Evolutionary conservation across 306 rosid genomes (phyloP).

Genomic region (Sechiopsis laciniata): DNA sequence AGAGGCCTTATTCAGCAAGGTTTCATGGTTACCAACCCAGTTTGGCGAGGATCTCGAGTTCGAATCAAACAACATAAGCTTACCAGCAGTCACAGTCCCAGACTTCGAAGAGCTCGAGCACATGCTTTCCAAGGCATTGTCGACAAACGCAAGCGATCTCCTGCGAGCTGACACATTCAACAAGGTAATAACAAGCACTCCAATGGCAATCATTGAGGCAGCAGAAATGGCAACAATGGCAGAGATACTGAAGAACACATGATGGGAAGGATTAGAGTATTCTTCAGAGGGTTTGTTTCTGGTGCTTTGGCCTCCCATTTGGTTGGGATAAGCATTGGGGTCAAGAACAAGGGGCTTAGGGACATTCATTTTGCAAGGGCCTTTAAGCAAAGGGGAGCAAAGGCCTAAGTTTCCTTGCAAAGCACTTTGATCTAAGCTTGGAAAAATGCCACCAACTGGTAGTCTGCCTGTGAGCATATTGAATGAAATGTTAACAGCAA

Average conservation of each 20-base stretch:
- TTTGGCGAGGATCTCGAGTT: slow-evolving; percentile 29
- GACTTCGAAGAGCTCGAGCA: slow-evolving; percentile 78
- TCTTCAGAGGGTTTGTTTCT: slow-evolving; percentile 3
- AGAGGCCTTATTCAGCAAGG: slow-evolving; percentile 65
- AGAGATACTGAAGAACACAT: slow-evolving; percentile 69
- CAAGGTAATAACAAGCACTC: slow-evolving; percentile 63
- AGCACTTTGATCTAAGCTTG: slow-evolving; percentile 70
- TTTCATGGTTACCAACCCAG: slow-evolving; percentile 44
- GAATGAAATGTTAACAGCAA: slow-evolving; percentile 71
- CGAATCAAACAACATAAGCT: slow-evolving; percentile 62
- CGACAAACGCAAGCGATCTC: slow-evolving; percentile 53
- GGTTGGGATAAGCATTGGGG: slow-evolving; percentile 57
- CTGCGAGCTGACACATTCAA: slow-evolving; percentile 65
- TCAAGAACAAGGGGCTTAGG: slow-evolving; percentile 89
- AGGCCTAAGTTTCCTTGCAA: slow-evolving; percentile 82
- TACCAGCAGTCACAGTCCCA: slow-evolving; percentile 54
- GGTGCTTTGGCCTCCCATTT: slow-evolving; percentile 34
- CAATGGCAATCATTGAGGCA: slow-evolving; percentile 49
- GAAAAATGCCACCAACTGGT: slow-evolving; percentile 59
- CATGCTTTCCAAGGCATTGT: slow-evolving; percentile 80
- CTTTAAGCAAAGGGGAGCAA: slow-evolving; percentile 74
- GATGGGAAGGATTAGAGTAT: slow-evolving; percentile 30
- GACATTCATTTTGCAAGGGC: slow-evolving; percentile 84
- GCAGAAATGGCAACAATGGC: slow-evolving; percentile 77
- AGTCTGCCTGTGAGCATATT: slow-evolving; percentile 85